These are phyloP conservation scores for Macadamia integrifolia DNA, from an alignment of 164 flowering plant genomes.

Conservation along the genomic window DNA sequence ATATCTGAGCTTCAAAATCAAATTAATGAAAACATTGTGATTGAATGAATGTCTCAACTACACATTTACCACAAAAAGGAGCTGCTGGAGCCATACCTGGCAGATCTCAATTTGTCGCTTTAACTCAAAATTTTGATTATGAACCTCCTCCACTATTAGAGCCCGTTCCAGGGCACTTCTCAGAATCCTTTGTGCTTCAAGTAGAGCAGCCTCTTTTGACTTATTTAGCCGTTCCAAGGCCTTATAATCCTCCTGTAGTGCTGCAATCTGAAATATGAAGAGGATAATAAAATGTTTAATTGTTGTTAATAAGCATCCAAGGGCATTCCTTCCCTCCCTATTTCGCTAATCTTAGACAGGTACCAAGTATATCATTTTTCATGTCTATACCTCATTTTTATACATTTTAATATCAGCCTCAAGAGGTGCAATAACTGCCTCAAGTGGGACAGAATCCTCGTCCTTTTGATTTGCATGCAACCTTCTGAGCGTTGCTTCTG, in stretches of 20 bases:
- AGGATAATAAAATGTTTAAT: too few relatives aligned
- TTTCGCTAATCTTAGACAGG: background rate
- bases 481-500: conserved; percentile 90
- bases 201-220: conserved; percentile 78
- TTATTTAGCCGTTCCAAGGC: conserved; percentile 77
- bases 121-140: conserved; percentile 77
- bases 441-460: conserved; percentile 50
- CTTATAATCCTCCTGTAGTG: conserved; percentile 76
- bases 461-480: conserved; percentile 68
- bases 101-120: conserved; percentile 84
- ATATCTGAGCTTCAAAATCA: background rate
- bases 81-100: conserved; percentile 36
- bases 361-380: background rate
- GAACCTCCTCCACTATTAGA: conserved; percentile 87
- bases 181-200: conserved; percentile 82
- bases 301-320: background rate
- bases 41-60: too few relatives aligned
- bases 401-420: conserved; percentile 75
- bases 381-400: conserved; percentile 56
- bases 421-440: conserved; percentile 73
- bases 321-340: background rate
- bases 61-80: background rate
- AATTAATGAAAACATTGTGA: too few relatives aligned
- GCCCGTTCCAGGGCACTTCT: conserved; percentile 88
- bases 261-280: conserved; percentile 40